phyloP scores from a whole-genome alignment of 345 rosid species.

The Durio zibethinus region DNA sequence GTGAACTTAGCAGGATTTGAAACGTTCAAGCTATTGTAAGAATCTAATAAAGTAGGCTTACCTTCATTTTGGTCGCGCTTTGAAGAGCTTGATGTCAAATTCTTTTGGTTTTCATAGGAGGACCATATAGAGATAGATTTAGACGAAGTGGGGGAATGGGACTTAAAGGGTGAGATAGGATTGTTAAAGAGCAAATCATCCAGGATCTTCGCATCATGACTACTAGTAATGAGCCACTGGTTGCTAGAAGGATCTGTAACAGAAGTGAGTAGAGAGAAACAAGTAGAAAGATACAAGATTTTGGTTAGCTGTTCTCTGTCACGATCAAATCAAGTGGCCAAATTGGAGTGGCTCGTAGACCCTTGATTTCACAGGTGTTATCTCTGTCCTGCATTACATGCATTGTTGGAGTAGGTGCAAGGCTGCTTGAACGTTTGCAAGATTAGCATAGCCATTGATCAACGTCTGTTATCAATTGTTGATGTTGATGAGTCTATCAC shows the following conservation, averaged over 20 bases:
- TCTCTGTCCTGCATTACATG: slow-evolving; percentile 26
- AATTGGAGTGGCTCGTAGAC: slow-evolving; percentile 31
- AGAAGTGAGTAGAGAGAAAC: slow-evolving; percentile 49
- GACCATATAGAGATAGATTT: slow-evolving; percentile 24
- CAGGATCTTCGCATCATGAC: slow-evolving; percentile 20
- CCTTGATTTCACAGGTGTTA: slow-evolving; percentile 31
- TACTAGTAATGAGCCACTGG: slow-evolving; percentile 31
- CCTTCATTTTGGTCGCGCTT: slow-evolving; percentile 63
- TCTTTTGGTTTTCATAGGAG: slow-evolving; percentile 36
- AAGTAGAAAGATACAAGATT: slow-evolving; percentile 66
- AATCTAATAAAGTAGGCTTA: slow-evolving; percentile 31
- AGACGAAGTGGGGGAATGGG: slow-evolving; percentile 20
- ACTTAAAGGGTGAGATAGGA: slow-evolving; percentile 31
- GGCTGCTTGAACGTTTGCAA: slow-evolving; percentile 6
- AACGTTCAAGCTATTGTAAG: slow-evolving; percentile 9
- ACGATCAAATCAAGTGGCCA: slow-evolving; percentile 54
- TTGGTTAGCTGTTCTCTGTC: slow-evolving; percentile 71
- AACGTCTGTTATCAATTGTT: neutral
- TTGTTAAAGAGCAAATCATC: slow-evolving; percentile 22
- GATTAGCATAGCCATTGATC: slow-evolving; percentile 14
- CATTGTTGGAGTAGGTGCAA: slow-evolving; percentile 36
- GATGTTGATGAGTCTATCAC: neutral
- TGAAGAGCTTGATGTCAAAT: slow-evolving; percentile 26
- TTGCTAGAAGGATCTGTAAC: slow-evolving; percentile 43
- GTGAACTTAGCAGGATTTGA: slow-evolving; percentile 26